Evolutionary conservation across 2,329 filamentous ascomycete species (phyloP), one percentile per base, ranked within the genome.

Genomic region (Pseudocercospora fuligena): DNA sequence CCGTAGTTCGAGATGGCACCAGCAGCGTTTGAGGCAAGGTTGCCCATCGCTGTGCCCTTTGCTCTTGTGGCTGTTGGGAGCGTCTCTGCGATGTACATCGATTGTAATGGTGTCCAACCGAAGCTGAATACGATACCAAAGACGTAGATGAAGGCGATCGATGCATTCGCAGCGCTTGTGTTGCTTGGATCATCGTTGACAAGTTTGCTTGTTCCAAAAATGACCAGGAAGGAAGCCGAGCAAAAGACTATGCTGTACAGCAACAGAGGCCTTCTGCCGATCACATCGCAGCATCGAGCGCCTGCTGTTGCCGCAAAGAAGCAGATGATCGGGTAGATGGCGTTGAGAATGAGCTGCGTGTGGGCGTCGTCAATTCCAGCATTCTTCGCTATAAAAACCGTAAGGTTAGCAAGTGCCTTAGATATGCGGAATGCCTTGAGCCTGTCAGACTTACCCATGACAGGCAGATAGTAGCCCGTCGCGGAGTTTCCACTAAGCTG

Each of bases 401-500:
- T n/a, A 49, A 49, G 46, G 46, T 49, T 12, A 49, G 46, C 46
- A 49, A 49, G n/a, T 49, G 43, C 21, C 16, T 49, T 12, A 12
- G 12, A 19, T 49, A 19, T 21, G 21, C 2, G 6, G n/a, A 6
- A 12, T 23, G 46, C 16, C 12, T 23, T 19, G 31, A 33, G 31
- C 31, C 46, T 14, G 25, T 14, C 46, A 5, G 76, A 70, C 70
- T 78, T 72, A 47, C 77, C 67, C 77, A 79, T 77, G n/a, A 61
- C 73, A 2, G 74, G 70, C 69, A 78, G 71, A 60, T 75, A 74
- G 43, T 73, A 74, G 2, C 62, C 73, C 0, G 78, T 76, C 6
- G 78, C 78, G 62, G 76, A 77, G 70, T 80, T 80, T 1, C 79
- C 79, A 5, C 64, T 71, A 75, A 77, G 78, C 64, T 81, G 79